phyloP scores from a whole-genome alignment of 1,284 basidiomycete genomes.

The Volvariella volvacea region DNA sequence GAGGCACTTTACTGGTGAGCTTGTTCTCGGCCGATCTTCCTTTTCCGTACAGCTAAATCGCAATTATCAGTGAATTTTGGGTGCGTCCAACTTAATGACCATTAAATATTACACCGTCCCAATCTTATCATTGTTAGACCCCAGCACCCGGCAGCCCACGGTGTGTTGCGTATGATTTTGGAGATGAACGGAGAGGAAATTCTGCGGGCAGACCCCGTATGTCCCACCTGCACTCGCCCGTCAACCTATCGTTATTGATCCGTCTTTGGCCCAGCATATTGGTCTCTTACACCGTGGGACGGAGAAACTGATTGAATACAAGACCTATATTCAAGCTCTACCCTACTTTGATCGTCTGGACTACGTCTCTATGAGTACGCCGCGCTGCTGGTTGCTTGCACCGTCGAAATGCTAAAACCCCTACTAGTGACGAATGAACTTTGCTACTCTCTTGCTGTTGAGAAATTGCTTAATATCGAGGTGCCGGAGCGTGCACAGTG shows the following conservation, averaged over 20 bases:
- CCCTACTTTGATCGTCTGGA: slow-evolving; percentile 99
- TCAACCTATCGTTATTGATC: slow-evolving; percentile 1
- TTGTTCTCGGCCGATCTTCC: too few species aligned
- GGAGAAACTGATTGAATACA: slow-evolving; percentile 99
- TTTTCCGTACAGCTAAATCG: too few species aligned
- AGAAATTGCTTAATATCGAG: slow-evolving; percentile 97
- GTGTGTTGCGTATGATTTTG: slow-evolving; percentile 95
- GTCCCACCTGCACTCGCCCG: slow-evolving; percentile 18
- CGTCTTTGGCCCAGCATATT: slow-evolving; percentile 61
- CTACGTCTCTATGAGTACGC: slow-evolving; percentile 97
- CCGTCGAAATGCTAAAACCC: slow-evolving; percentile 5
- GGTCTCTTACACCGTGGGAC: slow-evolving; percentile 96
- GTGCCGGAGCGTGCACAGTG: slow-evolving; percentile 99
- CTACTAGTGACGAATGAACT: slow-evolving; percentile 89
- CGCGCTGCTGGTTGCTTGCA: not conserved
- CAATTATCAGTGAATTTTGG: slow-evolving; percentile 77
- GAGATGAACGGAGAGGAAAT: slow-evolving; percentile 98
- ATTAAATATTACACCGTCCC: not conserved
- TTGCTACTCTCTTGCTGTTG: slow-evolving; percentile 95
- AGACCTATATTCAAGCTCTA: slow-evolving; percentile 97
- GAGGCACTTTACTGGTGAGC: slow-evolving; percentile 86
- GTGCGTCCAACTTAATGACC: slow-evolving; percentile 29
- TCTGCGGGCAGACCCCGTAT: slow-evolving; percentile 81
- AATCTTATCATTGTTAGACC: slow-evolving; percentile 44
- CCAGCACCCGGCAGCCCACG: slow-evolving; percentile 98